Conservation (phyloP, 371 early-diverging fungal genomes). For the Haplosporangium sp. region DNA sequence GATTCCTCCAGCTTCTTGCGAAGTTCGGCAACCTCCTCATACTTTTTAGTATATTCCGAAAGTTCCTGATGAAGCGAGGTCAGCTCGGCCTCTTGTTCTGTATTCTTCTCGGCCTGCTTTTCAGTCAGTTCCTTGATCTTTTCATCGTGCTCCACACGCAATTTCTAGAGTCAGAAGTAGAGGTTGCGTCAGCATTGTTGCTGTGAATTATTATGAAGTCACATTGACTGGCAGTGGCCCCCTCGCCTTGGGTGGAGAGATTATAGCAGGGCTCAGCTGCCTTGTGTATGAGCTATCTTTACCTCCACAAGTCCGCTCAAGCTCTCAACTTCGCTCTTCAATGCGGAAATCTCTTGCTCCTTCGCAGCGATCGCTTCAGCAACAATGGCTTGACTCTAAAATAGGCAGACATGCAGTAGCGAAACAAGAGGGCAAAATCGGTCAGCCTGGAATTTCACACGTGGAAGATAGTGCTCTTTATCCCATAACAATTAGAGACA, state of each 20-base stretch:
- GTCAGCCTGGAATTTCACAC: not conserved
- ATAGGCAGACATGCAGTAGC: not conserved
- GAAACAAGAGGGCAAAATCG: not conserved
- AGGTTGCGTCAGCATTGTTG: no score
- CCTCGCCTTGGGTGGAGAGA: not conserved
- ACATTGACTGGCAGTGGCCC: not conserved
- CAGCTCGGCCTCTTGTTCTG: slow-evolving; percentile 44
- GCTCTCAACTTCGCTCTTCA: slow-evolving; percentile 50
- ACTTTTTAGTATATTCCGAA: slow-evolving; percentile 40
- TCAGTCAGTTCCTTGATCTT: slow-evolving; percentile 50
- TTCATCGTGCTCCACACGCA: slow-evolving; percentile 44
- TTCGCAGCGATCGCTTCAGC: slow-evolving; percentile 49
- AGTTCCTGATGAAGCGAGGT: slow-evolving; percentile 44
- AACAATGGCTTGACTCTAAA: slow-evolving; percentile 45
- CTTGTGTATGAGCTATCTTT: not conserved
- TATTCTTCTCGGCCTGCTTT: slow-evolving; percentile 28
- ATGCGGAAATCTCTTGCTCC: slow-evolving; percentile 39
- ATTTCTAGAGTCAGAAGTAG: slow-evolving; percentile 17
- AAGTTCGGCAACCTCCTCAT: slow-evolving; percentile 30
- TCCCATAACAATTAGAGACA: no score
- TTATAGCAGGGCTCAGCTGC: not conserved
- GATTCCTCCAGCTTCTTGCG: slow-evolving; percentile 45
- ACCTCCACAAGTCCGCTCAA: slow-evolving; percentile 52
- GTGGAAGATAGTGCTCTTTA: no score
- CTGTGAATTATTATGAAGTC: no score